Base-by-base conservation (phyloP, 345 rosid species). In the Acer saccharum region DNA sequence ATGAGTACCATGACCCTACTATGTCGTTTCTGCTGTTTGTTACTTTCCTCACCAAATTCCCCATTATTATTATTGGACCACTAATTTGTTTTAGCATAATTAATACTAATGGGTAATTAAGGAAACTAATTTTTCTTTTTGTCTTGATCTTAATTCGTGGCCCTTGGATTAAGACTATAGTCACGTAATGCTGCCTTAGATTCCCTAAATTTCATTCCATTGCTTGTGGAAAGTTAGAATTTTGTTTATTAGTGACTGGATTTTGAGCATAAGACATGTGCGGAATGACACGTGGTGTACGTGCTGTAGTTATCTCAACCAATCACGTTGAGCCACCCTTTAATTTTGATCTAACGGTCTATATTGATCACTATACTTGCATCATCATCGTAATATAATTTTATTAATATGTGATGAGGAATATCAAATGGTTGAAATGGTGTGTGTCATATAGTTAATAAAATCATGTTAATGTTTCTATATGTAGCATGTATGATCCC, bases 11-110 rank as follows among this genome's bases (percentile, higher is more conserved):
- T 7, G 20, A 27, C 82, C 27, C 68, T 64, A 21, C 72, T 65
- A 23, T 84, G 93, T 87, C 93, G 57, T 79, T 77, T 84, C 74
- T 70, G 71, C 27, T 77, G 90, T 69, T 81, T 52, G 68, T 69
- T 71, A 54, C 48, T 12, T 80, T 52, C 23, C 72, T 65, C 48
- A 29, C 63, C 77, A 41, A 66, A 54, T 11, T 46, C 65, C 78
- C 66, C 77, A 50, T 55, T 65, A 18, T 43, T 63, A n/a, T 68
- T 71, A 71, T 18, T 46, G 78, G 73, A 71, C 32, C 72, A 68
- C 78, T 71, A 63, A 77, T 77, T 81, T 65, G 77, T 57, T 66
- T 46, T 65, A n/a, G 55, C 39, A 13, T 21, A 14, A 65, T 9
- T 46, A 13, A 54, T 3, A 35, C 54, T 21, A 21, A 44, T 10